Evolutionary conservation across 495 filamentous ascomycete genomes (phyloP), one percentile per base, ranked within the genome.

Genomic region (Penicillium goetzii): DNA sequence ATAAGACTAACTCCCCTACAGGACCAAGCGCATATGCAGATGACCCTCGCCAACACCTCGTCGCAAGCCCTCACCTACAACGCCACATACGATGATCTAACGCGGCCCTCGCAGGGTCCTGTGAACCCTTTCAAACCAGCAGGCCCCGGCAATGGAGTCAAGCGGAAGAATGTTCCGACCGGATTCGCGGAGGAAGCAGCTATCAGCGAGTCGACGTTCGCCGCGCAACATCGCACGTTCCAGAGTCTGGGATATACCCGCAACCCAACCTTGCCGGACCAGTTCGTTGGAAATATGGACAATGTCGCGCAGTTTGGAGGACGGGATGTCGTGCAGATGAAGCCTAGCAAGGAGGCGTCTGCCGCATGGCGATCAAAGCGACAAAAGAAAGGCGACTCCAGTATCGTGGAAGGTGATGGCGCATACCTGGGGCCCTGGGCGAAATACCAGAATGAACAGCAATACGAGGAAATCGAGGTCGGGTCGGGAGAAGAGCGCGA

Each of bases 381-480:
- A 36, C 92, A 97, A 76, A 85, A 78, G 65, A 96, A 92, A 74
- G 95, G 95, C 9, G 89, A 94, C 72, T 81, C 91, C 32, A 87
- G 88, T 57, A 81, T 97, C 40, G 87, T 93, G 0, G 91, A 97
- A 65, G 95, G 95, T 0, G 88, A 91, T 7, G 88, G 88, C 40
- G 88, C 92, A 28, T 98, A 97, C 74, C 83, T 93, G 32, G 96
- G 95, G 1, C 96, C 95, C 0, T 99, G 96, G 96, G 95, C 96
- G 32, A 86, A 84, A 72, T 98, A 95, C 66, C 85, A 89, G 61
- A 81, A 85, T 62, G 81, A 87, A 40, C 80, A 83, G 62, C 75
- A 81, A 40, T 79, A 86, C 61, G 92, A 90, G 63, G 88, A 93
- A 70, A 80, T 84, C 26, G 74, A 82, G 58, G 76, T 73, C 38